These are phyloP conservation scores for Corylus avellana DNA, from an alignment of 306 rosid genomes.

Conservation along the genomic window DNA sequence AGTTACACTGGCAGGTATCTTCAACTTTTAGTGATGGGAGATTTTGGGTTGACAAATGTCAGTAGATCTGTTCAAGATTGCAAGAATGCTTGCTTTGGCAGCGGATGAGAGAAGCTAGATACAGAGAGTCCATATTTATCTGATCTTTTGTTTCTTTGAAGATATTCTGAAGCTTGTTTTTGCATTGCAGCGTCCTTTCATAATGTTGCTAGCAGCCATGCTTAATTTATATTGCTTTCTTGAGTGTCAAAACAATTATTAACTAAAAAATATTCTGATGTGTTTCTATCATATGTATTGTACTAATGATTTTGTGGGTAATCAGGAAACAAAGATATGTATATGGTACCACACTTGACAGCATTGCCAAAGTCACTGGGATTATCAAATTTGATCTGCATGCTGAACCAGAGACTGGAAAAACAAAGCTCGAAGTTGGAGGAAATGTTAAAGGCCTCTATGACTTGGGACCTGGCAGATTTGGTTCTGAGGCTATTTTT, in stretches of 20 bases:
- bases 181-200: neutral
- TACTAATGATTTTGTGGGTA: conserved; percentile 12
- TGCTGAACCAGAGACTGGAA: conserved; percentile 62
- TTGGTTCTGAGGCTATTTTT: conserved; percentile 86
- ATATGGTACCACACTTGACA: conserved; percentile 75
- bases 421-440: conserved; percentile 72
- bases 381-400: conserved; percentile 84
- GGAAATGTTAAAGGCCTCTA: conserved; percentile 77
- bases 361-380: conserved; percentile 70
- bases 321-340: conserved; percentile 78
- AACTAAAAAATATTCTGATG: neutral
- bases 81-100: neutral
- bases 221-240: neutral
- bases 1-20: conserved; percentile 88
- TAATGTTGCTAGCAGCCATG: neutral
- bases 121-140: neutral
- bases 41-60: neutral
- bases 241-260: neutral
- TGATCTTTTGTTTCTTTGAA: neutral
- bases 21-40: conserved; percentile 8
- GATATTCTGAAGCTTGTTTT: neutral
- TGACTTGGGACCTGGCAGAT: conserved; percentile 79
- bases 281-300: conserved; percentile 14
- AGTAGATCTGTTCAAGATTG: neutral
- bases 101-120: neutral